phyloP scores from a whole-genome alignment of 2,329 filamentous ascomycete genomes.

The Drechslera avenae region DNA sequence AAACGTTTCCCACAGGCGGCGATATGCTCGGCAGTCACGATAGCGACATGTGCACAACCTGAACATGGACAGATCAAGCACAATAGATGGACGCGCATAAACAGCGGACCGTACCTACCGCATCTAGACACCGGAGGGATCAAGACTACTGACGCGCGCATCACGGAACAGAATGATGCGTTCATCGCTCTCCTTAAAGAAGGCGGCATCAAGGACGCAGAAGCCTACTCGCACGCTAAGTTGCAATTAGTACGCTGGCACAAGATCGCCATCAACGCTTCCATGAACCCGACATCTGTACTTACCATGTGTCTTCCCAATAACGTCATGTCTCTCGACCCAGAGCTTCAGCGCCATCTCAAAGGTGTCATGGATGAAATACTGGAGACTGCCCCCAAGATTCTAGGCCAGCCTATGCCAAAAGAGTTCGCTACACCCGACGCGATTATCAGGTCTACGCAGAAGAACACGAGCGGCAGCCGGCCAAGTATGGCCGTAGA shows the following conservation, averaged over 20 bases:
- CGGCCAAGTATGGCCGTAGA: conserved; percentile 70
- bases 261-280: conserved; percentile 76
- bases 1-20: conserved; percentile 64
- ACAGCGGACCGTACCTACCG: conserved; percentile 68
- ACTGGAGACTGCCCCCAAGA: conserved; percentile 64
- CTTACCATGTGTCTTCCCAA: conserved; percentile 69
- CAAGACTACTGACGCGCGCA: conserved; percentile 36
- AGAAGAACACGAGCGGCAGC: conserved; percentile 65
- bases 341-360: conserved; percentile 66
- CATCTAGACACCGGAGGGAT: conserved; percentile 46
- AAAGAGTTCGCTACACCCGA: conserved; percentile 66
- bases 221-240: conserved; percentile 66
- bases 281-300: conserved; percentile 75
- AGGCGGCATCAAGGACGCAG: conserved; percentile 70
- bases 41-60: conserved; percentile 71
- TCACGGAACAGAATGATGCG: conserved; percentile 52
- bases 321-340: conserved; percentile 67
- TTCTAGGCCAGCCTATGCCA: conserved; percentile 67
- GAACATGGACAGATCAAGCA: conserved; percentile 67
- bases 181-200: conserved; percentile 62
- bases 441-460: conserved; percentile 65
- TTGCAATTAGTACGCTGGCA: conserved; percentile 76
- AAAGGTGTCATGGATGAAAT: conserved; percentile 73
- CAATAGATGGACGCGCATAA: conserved; percentile 75
- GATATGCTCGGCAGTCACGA: conserved; percentile 71